Evolutionary conservation across 805 yeast species (phyloP), one percentile per base, ranked within the genome.

Genomic region (Wickerhamomyces kurtzmanii): DNA sequence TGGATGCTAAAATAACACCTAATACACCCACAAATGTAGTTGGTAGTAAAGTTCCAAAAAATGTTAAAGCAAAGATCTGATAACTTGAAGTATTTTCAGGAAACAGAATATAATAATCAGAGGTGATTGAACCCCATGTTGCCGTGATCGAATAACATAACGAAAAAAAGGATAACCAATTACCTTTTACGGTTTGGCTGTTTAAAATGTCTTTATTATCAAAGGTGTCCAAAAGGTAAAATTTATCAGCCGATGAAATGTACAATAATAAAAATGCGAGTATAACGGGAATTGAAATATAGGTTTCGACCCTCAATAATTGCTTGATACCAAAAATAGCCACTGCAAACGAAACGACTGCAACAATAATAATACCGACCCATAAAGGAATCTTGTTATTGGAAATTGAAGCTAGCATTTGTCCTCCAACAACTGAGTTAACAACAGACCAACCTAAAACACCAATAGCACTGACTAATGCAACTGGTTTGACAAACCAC

Each of bases 371-470:
- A 31, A 85, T 78, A 5, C 94, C 94, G 12, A 74, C 75, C 45
- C 75, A 72, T 21, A 83, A 45, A 2, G 93, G 84, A 1, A 84
- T 65, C 34, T 61, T 65, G 11, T 71, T 81, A 39, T 74, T 55
- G 22, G 85, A 74, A 13, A 85, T 59, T 23, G 79, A 67, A 7
- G 72, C 62, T 26, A 85, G 52, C 33, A 85, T 77, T 53, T 85
- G 86, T 12, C 96, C 96, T 21, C 94, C 94, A 31, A 83, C 75
- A 27, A 84, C 91, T 40, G 81, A 71, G 47, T 83, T 84, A n/a
- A 84, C 86, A 20, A 85, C 76, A n/a, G 89, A 72, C 95, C 95
- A 85, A n/a, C 95, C 95, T 41, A 82, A 49, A 11, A 79, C 78
- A 27, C 94, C 93, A 23, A 81, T 51, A 32, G 81, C 72, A 24